Base-by-base conservation (phyloP, 1,284 basidiomycete species). In the Melampsora larici-populina region DNA sequence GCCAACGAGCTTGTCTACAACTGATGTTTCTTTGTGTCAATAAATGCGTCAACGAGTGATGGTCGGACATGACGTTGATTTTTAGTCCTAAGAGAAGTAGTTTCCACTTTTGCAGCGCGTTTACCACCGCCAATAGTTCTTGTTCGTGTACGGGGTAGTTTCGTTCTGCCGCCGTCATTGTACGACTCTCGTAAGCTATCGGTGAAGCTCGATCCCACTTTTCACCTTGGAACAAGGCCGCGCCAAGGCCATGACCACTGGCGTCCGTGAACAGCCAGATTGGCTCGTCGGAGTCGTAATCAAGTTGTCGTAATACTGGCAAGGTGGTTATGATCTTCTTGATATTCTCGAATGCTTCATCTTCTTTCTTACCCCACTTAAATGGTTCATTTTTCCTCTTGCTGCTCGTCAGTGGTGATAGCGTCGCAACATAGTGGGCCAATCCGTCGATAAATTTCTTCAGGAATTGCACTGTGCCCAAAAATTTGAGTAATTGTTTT, bases 301-400 rank as follows among this genome's bases (percentile, higher is more conserved):
- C 75, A 62, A 84, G 49, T 51, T n/a, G 15, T 51, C n/a, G 49
- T 15, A n/a, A 51, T n/a, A 51, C 13, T 51, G 49, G 49, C n/a
- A 51, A n/a, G 15, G n/a, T 15, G 49, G 49, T 51, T 15, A 51
- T 15, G 49, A 51, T 51, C 49, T n/a, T 51, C 69, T 87, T 87
- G 55, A 87, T 85, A 0, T 79, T 64, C 18, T 64, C 11, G n/a
- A 64, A 64, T 11, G 24, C 62, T 21, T 15, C n/a, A 13, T 64
- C 62, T 64, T 64, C 62, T 3, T 7, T 9, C 5, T 64, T 24
- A 26, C 62, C 62, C 62, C 62, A 64, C 17, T 64, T 18, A 26
- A 64, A 64, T 3, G 31, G 13, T 21, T 26, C 40, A 5, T 5
- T 5, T 15, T 64, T 36, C 7, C 31, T 29, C 40, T 64, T 64